A percentile compares a stretch with the other conserved stretches of the same genome.
phyloP scores from a whole-genome alignment of 805 yeast species.

The Ogataea kodamae region DNA sequence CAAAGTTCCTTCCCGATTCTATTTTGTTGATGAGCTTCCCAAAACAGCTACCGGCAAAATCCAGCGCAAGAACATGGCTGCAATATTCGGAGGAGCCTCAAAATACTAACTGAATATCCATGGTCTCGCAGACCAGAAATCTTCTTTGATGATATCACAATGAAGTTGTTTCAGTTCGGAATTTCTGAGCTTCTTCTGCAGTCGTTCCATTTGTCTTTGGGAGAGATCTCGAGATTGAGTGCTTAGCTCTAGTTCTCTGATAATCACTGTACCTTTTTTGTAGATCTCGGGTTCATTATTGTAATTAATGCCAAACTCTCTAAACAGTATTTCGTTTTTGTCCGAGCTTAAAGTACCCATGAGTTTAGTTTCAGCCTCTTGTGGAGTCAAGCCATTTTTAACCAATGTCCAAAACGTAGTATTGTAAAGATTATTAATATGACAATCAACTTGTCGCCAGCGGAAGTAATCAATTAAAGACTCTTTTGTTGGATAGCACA shows the following conservation, averaged over 20 bases:
- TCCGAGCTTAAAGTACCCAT: slow-evolving; percentile 79
- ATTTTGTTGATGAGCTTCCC: slow-evolving; percentile 59
- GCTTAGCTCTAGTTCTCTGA: slow-evolving; percentile 40
- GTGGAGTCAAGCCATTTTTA: slow-evolving; percentile 64
- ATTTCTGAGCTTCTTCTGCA: slow-evolving; percentile 46
- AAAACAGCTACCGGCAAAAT: slow-evolving; percentile 79
- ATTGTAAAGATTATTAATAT: slow-evolving; percentile 90
- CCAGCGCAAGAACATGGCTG: slow-evolving; percentile 62
- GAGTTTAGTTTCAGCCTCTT: slow-evolving; percentile 75
- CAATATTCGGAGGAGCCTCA: slow-evolving; percentile 41
- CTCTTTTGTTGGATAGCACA: slow-evolving; percentile 65
- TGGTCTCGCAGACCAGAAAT: slow-evolving; percentile 56
- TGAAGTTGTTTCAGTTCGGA: slow-evolving; percentile 46
- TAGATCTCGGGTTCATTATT: slow-evolving; percentile 86
- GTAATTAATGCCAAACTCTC: slow-evolving; percentile 78
- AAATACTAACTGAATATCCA: slow-evolving; percentile 32
- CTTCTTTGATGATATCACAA: slow-evolving; percentile 59
- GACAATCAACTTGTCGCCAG: slow-evolving; percentile 97
- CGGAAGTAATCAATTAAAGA: slow-evolving; percentile 75
- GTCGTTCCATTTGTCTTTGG: slow-evolving; percentile 48
- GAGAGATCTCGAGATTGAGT: slow-evolving; percentile 18
- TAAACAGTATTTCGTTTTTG: slow-evolving; percentile 83
- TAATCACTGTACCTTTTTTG: slow-evolving; percentile 73
- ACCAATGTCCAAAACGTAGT: slow-evolving; percentile 91
- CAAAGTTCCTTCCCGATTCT: slow-evolving; percentile 58